Evolutionary conservation across 768 basidiomycete genomes (phyloP).

Genomic region (Lentinula detonsa): DNA sequence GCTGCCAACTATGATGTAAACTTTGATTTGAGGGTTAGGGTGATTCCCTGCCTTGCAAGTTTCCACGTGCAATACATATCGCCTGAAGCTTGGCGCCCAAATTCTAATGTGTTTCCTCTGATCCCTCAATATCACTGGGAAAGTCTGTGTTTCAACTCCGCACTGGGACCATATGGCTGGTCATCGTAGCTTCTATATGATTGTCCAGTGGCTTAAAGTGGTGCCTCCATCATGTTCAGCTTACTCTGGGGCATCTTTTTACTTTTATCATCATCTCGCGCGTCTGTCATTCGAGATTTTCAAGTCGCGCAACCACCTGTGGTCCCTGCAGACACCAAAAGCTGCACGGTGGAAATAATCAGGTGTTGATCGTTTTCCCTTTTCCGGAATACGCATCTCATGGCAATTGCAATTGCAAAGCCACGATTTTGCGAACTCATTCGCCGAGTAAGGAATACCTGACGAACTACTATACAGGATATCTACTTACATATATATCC

Average conservation of each 20-base stretch:
- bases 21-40: background rate
- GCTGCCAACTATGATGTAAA: background rate
- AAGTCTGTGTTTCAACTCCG: background rate
- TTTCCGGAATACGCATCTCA: background rate
- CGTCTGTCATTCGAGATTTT: constrained; percentile 26
- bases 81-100: too few relatives aligned
- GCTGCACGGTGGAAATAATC: constrained; percentile 61
- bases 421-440: constrained; percentile 69
- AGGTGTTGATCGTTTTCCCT: constrained; percentile 31
- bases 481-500: background rate
- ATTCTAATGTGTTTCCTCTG: too few relatives aligned
- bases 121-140: background rate
- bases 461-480: background rate
- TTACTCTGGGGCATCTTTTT: background rate
- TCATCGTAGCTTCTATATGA: background rate
- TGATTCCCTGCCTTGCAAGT: background rate
- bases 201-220: background rate
- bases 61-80: too few relatives aligned
- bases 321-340: constrained; percentile 51
- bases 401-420: constrained; percentile 22
- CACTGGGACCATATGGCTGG: background rate
- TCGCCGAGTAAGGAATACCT: constrained; percentile 42
- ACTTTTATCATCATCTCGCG: background rate
- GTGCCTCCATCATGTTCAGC: constrained; percentile 1
- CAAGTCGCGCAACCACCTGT: constrained; percentile 72